These are phyloP conservation scores for Rhodamnia argentea DNA, from an alignment of 345 rosid genomes.

Conservation along the genomic window DNA sequence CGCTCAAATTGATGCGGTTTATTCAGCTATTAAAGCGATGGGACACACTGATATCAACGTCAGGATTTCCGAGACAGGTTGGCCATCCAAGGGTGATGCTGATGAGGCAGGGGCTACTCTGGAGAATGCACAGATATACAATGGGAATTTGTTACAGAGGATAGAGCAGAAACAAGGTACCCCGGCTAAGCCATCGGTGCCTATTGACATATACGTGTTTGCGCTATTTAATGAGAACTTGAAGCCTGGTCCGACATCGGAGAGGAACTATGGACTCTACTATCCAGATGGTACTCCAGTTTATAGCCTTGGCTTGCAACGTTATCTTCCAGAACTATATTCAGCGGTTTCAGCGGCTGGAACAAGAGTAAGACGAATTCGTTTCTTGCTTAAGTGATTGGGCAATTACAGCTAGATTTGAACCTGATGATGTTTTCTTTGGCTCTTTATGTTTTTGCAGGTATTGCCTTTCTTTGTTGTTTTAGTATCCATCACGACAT, in stretches of 20 bases:
- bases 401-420: not conserved
- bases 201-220: constrained; percentile 59
- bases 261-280: constrained; percentile 82
- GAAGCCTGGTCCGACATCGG: constrained; percentile 82
- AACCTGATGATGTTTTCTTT: not conserved
- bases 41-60: constrained; percentile 62
- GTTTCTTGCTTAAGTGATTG: not conserved
- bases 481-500: not conserved
- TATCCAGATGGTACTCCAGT: constrained; percentile 83
- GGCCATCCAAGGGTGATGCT: constrained; percentile 89
- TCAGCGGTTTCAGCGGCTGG: constrained; percentile 37
- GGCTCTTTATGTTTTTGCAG: not conserved
- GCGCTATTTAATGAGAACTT: constrained; percentile 89
- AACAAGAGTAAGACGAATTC: constrained; percentile 25
- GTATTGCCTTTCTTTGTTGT: not conserved
- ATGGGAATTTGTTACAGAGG: constrained; percentile 50
- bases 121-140: constrained; percentile 67
- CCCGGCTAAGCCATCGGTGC: constrained; percentile 68
- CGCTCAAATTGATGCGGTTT: constrained; percentile 91
- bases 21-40: constrained; percentile 62
- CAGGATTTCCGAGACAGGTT: constrained; percentile 85
- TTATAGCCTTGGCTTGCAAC: constrained; percentile 59
- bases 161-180: constrained; percentile 51
- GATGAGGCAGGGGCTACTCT: constrained; percentile 67
- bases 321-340: constrained; percentile 49